These are phyloP conservation scores for Tilletia setariae DNA, from an alignment of 1,284 basidiomycete species.

Conservation along the genomic window DNA sequence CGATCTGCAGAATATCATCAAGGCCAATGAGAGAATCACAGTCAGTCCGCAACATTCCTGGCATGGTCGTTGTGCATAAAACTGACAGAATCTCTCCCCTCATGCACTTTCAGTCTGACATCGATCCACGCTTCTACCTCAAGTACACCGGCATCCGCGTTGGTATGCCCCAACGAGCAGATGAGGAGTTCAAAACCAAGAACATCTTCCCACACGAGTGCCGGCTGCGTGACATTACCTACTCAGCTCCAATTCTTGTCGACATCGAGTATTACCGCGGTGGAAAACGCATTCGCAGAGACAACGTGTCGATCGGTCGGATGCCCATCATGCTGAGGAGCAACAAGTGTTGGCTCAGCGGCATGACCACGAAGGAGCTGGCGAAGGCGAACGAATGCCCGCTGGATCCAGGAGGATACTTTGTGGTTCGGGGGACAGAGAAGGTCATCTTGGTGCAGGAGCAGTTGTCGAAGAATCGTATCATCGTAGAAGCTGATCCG, in stretches of 20 bases:
- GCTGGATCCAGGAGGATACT: constrained; percentile 96
- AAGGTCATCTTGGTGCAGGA: constrained; percentile 99
- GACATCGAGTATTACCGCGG: constrained; percentile 94
- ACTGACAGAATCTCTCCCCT: background rate
- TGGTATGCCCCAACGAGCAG: constrained; percentile 71
- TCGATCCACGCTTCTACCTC: constrained; percentile 95
- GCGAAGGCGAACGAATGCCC: constrained; percentile 96
- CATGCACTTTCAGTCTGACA: constrained; percentile 68
- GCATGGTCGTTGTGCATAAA: background rate
- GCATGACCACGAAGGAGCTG: constrained; percentile 73
- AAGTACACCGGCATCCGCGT: constrained; percentile 88
- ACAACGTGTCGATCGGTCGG: constrained; percentile 84
- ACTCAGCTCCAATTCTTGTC: constrained; percentile 88
- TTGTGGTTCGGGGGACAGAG: constrained; percentile 98
- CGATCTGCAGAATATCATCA: constrained; percentile 72
- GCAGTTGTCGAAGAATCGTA: constrained; percentile 97
- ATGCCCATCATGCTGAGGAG: constrained; percentile 96
- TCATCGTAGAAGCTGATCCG: constrained; percentile 79
- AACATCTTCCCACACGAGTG: constrained; percentile 95
- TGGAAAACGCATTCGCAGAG: constrained; percentile 76
- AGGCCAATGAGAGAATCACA: constrained; percentile 51
- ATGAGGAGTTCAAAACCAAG: constrained; percentile 73
- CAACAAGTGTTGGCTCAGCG: constrained; percentile 78
- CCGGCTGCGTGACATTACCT: constrained; percentile 90
- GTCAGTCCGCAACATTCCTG: constrained; percentile 51